Percentiles rank a stretch among this genome's conserved stretches.
Evolutionary conservation across 371 early-diverging fungal genomes (phyloP).

Genomic region (Actinomucor elegans): DNA sequence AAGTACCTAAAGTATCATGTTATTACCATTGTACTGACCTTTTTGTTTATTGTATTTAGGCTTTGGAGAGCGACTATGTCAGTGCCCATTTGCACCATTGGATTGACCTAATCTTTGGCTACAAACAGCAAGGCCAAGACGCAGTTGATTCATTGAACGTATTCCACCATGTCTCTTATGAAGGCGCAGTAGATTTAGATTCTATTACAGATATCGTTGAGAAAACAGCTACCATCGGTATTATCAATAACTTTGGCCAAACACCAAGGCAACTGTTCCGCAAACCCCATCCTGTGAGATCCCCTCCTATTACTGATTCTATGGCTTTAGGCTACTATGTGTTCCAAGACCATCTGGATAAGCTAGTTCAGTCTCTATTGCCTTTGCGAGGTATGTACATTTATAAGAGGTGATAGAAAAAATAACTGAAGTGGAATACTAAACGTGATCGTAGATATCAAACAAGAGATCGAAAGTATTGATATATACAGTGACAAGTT

Average conservation of each 20-base stretch:
- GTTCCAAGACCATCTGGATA: conserved; percentile 53
- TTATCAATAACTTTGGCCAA: conserved; percentile 96
- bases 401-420: too few species aligned
- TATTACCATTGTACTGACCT: too few species aligned
- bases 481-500: conserved; percentile 47
- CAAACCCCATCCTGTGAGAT: conserved; percentile 70
- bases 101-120: conserved; percentile 92
- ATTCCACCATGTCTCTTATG: conserved; percentile 89
- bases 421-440: background rate
- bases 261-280: conserved; percentile 86
- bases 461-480: conserved; percentile 56
- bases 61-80: conserved; percentile 90
- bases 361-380: conserved; percentile 53
- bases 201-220: conserved; percentile 86
- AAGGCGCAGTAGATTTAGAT: conserved; percentile 89
- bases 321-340: conserved; percentile 42
- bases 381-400: conserved; percentile 57
- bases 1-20: too few species aligned
- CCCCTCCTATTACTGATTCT: conserved; percentile 35
- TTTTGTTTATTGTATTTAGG: too few species aligned
- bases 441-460: conserved; percentile 40
- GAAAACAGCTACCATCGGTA: conserved; percentile 87
- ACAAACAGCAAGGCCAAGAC: conserved; percentile 81
- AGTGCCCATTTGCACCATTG: conserved; percentile 82
- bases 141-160: conserved; percentile 87